Conservation (phyloP, 305 asterid genomes). For the Vinca major region DNA sequence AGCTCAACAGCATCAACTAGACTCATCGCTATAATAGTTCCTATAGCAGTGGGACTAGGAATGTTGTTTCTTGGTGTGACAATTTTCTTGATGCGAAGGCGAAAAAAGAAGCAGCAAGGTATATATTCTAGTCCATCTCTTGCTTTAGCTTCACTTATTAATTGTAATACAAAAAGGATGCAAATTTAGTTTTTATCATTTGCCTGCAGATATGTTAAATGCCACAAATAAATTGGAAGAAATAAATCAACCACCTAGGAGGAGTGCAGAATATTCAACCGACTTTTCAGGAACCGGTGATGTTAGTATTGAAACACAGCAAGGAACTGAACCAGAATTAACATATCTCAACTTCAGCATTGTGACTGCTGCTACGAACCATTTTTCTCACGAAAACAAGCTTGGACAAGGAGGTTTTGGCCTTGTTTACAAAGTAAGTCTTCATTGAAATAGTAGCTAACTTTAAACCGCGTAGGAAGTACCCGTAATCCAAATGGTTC, state of each 20-base stretch:
- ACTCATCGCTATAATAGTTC: slow-evolving; percentile 24
- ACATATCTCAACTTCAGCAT: slow-evolving; percentile 44
- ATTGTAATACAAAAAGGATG: background rate
- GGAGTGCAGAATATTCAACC: slow-evolving; percentile 35
- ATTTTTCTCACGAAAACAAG: slow-evolving; percentile 50
- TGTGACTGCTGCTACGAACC: slow-evolving; percentile 49
- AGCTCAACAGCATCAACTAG: slow-evolving; percentile 11
- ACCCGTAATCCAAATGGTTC: no score
- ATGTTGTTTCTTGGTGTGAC: slow-evolving; percentile 25
- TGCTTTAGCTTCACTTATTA: background rate
- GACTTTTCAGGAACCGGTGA: slow-evolving; percentile 38
- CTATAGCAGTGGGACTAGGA: slow-evolving; percentile 20
- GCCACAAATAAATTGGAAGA: slow-evolving; percentile 20
- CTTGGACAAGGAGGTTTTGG: slow-evolving; percentile 96
- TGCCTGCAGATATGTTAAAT: slow-evolving; percentile 24
- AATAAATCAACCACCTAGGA: slow-evolving; percentile 13
- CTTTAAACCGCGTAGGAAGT: no score
- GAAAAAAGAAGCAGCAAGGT: slow-evolving; percentile 33
- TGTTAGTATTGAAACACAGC: slow-evolving; percentile 38
- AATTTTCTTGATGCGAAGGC: slow-evolving; percentile 34
- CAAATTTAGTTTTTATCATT: background rate
- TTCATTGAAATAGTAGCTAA: background rate
- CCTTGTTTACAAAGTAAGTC: slow-evolving; percentile 56
- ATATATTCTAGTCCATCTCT: background rate
- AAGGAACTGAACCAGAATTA: slow-evolving; percentile 46